Evolutionary conservation across 2,329 filamentous ascomycete species (phyloP).

Genomic region (Talaromyces albobiverticillius): DNA sequence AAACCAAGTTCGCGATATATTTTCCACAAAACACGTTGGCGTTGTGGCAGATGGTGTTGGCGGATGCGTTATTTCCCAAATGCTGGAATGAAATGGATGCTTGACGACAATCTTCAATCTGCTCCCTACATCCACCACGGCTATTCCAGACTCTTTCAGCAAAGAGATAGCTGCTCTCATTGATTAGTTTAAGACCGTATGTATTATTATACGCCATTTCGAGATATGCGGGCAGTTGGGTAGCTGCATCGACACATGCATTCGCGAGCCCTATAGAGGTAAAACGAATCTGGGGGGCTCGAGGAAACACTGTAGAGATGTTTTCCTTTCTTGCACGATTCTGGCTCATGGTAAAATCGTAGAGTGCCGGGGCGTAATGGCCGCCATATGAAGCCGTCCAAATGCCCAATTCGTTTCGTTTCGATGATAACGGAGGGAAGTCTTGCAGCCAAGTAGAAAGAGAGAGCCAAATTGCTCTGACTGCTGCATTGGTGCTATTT

Average conservation of each 20-base stretch:
- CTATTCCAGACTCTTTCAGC: conserved; percentile 10
- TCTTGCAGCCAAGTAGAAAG: too few species aligned
- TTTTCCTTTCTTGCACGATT: conserved; percentile 35
- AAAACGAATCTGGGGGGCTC: conserved; percentile 48
- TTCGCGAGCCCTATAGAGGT: conserved; percentile 51
- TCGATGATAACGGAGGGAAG: too few species aligned
- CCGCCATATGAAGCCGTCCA: conserved; percentile 42
- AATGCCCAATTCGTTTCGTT: too few species aligned
- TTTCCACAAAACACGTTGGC: conserved; percentile 47
- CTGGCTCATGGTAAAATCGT: conserved; percentile 39
- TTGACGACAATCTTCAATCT: conserved; percentile 51
- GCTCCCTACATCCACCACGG: conserved; percentile 53
- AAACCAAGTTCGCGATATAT: conserved; percentile 43
- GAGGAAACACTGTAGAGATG: too few species aligned
- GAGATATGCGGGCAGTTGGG: conserved; percentile 49
- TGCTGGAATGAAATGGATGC: conserved; percentile 17
- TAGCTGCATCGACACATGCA: conserved; percentile 52
- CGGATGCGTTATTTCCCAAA: conserved; percentile 50
- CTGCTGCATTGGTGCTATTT: too few species aligned
- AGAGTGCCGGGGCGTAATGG: conserved; percentile 40
- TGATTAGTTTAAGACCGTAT: conserved; percentile 47
- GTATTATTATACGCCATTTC: conserved; percentile 58
- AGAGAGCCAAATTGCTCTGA: too few species aligned
- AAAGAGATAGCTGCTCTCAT: conserved; percentile 44
- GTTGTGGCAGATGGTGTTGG: conserved; percentile 42